Evolutionary conservation across 768 basidiomycete genomes (phyloP), one percentile per base, ranked within the genome.

Genomic region (Tylopilus felleus): DNA sequence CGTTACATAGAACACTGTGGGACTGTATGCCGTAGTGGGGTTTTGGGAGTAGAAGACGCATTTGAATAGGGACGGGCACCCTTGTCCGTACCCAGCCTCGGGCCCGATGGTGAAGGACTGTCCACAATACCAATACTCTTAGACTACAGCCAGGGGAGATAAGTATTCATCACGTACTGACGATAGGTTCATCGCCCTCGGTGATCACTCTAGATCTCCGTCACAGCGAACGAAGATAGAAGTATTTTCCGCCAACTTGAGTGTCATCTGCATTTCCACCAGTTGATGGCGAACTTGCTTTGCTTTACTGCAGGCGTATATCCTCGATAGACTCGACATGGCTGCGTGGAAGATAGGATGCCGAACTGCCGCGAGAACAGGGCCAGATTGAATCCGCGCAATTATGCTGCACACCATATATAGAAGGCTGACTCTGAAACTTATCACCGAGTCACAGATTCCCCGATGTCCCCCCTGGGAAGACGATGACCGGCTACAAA

Each of bases 141-240:
- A 53, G n/a, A 51, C 8, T 8, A 16, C 10, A n/a, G 17, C 5
- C 14, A 29, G 9, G 19, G 5, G 16, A 47, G 19, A 40, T 12
- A 55, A 43, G 14, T n/a, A 10, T 28, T 41, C 13, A 2, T 44
- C 25, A 71, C 86, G 58, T 65, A 93, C 92, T 86, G 42, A 95
- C 82, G n/a, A 84, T 67, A 8, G 91, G 87, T 61, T 90, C 85
- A 1, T 85, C 87, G 1, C 87, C 76, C 10, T 82, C 75, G 31
- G 79, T 74, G 6, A 80, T 78, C 58, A 92, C 87, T 86, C 85
- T 53, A 84, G 90, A 63, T 83, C 81, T 2, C 88, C 93, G 59
- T 95, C 90, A 29, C 88, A 80, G 43, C 96, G 88, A 98, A 98
- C 0, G 92, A 93, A 96, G 78, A 65, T 97, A 94, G 69, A 98